Percentiles rank a stretch among this genome's conserved stretches.
phyloP scores from a whole-genome alignment of 176 grass and related monocot genomes.

The Tillandsia leiboldiana region DNA sequence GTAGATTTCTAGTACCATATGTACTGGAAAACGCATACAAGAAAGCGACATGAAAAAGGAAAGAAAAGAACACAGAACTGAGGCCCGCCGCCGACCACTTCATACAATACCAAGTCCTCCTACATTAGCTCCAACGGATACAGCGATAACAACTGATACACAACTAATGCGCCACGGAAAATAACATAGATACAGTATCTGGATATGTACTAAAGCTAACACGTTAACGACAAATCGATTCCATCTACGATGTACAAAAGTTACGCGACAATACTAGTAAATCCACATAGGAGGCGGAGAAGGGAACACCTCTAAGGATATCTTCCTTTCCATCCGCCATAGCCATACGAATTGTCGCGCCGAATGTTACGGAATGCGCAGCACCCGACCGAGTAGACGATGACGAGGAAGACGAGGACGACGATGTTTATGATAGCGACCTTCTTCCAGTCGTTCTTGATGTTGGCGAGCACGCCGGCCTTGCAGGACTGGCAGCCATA shows the following conservation, averaged over 20 bases:
- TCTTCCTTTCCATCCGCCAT: slow-evolving; percentile 33
- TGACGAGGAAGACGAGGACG: slow-evolving; percentile 68
- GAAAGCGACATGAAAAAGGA: neutral
- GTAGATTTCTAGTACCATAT: too few species aligned
- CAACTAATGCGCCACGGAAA: neutral
- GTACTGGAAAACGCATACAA: neutral
- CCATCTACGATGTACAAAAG: neutral
- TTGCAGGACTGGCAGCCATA: slow-evolving; percentile 74
- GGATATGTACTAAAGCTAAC: too few species aligned
- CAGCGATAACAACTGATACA: neutral
- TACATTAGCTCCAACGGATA: neutral
- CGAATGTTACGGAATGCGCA: slow-evolving; percentile 80
- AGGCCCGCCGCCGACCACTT: neutral
- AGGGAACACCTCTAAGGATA: slow-evolving; percentile 29
- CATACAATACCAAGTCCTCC: neutral
- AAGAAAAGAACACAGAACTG: neutral
- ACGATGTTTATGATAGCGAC: slow-evolving; percentile 38
- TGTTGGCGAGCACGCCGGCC: slow-evolving; percentile 52
- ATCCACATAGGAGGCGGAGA: neutral
- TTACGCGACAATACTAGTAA: neutral
- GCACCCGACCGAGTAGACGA: slow-evolving; percentile 83
- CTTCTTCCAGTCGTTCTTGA: slow-evolving; percentile 66
- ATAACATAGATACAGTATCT: neutral
- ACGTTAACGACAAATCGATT: neutral
- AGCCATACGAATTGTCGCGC: slow-evolving; percentile 30